Conservation (phyloP, 2,329 filamentous ascomycete genomes). For the Fusarium torreyae region DNA sequence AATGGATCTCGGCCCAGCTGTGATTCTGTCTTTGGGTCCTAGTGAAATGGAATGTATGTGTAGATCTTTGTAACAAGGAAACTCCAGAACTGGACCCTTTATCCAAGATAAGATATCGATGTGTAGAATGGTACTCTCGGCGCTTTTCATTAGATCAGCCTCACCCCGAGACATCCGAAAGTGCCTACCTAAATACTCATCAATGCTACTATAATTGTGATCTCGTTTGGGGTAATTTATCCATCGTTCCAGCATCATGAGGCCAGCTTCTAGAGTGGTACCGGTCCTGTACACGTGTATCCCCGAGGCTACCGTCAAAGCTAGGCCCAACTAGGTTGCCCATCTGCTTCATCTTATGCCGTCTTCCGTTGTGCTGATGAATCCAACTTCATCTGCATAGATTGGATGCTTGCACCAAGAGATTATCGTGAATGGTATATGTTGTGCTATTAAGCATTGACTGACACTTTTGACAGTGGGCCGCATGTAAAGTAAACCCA, state of each 20-base stretch:
- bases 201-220: conserved; percentile 1
- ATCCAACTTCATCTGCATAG: not conserved
- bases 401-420: not conserved
- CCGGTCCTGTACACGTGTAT: conserved; percentile 31
- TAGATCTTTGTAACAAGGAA: conserved; percentile 16
- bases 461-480: not conserved
- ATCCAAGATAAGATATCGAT: conserved; percentile 1
- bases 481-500: not conserved
- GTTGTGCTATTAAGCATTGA: too few relatives aligned
- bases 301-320: conserved; percentile 24
- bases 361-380: not conserved
- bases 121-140: not conserved
- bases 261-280: conserved; percentile 14
- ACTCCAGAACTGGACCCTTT: conserved; percentile 8
- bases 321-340: conserved; percentile 9
- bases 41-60: conserved; percentile 5
- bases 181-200: not conserved
- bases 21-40: conserved; percentile 13
- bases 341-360: not conserved
- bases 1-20: conserved; percentile 20
- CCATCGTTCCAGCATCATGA: conserved; percentile 19
- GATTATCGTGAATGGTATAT: not conserved
- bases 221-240: conserved; percentile 13
- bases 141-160: not conserved
- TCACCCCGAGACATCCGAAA: conserved; percentile 35